A percentile compares a stretch with the other conserved stretches of the same genome.
phyloP scores from a whole-genome alignment of 2,329 filamentous ascomycete genomes.

The Fusarium sp. region DNA sequence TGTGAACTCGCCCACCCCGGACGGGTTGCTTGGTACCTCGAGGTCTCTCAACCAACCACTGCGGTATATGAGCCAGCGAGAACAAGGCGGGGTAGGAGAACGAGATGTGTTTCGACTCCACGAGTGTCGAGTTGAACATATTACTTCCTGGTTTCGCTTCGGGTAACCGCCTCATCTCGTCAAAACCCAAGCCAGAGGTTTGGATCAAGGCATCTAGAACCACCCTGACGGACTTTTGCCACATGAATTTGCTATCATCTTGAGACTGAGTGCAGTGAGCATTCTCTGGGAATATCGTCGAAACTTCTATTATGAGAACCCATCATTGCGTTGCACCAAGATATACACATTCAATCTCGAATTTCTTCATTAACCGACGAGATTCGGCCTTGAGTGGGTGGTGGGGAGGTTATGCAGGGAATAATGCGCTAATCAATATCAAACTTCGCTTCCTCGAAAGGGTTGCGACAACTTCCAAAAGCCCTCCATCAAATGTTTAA shows the following conservation, averaged over 20 bases:
- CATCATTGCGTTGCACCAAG: slow-evolving; percentile 1
- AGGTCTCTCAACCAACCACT: neutral
- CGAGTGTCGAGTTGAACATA: slow-evolving; percentile 34
- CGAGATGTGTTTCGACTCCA: slow-evolving; percentile 31
- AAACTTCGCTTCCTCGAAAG: slow-evolving; percentile 22
- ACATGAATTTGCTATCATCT: neutral
- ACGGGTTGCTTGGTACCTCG: neutral
- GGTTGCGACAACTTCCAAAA: slow-evolving; percentile 18
- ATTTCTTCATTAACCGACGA: slow-evolving; percentile 16
- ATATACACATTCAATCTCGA: neutral
- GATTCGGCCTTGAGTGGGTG: slow-evolving; percentile 27
- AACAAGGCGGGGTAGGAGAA: slow-evolving; percentile 29
- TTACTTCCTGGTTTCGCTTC: slow-evolving; percentile 27
- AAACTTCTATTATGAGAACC: neutral
- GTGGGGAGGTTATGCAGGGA: slow-evolving; percentile 26
- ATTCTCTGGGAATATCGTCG: neutral
- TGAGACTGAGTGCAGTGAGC: neutral
- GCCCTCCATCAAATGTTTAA: slow-evolving; percentile 2
- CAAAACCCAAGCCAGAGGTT: slow-evolving; percentile 17
- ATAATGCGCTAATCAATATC: slow-evolving; percentile 28
- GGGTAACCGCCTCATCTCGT: slow-evolving; percentile 32
- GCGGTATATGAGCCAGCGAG: slow-evolving; percentile 9
- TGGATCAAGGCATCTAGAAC: slow-evolving; percentile 2
- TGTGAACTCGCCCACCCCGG: slow-evolving; percentile 17
- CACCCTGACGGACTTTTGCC: neutral